These are phyloP conservation scores for Suhomyces choctaworum DNA, from an alignment of 1,139 yeast genomes.

Conservation along the genomic window DNA sequence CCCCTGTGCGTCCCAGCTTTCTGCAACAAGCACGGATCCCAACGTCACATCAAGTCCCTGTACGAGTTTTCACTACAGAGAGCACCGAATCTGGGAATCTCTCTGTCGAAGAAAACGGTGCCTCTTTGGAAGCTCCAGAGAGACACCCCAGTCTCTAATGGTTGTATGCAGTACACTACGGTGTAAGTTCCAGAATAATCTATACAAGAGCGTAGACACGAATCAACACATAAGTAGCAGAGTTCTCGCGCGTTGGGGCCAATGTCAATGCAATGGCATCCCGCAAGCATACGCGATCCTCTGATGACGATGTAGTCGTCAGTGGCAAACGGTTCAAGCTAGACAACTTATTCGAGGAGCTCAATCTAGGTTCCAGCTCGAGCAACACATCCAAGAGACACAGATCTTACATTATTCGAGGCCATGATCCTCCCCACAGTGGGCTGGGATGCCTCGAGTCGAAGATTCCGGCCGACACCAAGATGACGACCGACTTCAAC, in stretches of 20 bases:
- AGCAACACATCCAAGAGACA: not conserved
- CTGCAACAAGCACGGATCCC: no score
- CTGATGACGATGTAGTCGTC: conserved; percentile 17
- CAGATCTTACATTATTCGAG: no score
- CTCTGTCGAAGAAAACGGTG: no score
- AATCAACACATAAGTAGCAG: no score
- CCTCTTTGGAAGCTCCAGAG: no score
- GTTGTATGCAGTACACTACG: conserved; percentile 12
- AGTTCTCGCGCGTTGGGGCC: not conserved
- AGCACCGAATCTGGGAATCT: no score
- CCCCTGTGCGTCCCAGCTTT: no score
- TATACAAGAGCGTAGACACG: no score
- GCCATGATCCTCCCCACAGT: not conserved
- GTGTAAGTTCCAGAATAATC: conserved; percentile 17
- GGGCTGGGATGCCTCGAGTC: not conserved
- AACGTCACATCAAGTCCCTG: no score
- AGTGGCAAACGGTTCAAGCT: conserved; percentile 27
- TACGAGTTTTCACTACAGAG: no score
- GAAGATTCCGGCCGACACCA: not conserved
- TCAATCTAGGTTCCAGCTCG: conserved; percentile 16
- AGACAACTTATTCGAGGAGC: conserved; percentile 22
- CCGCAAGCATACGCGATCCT: conserved; percentile 18
- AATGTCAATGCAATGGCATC: conserved; percentile 8
- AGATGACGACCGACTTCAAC: conserved; percentile 15
- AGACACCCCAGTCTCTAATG: not conserved